Conservation (phyloP, 2,329 filamentous ascomycete species). For the Diplodia scrobiculata region DNA sequence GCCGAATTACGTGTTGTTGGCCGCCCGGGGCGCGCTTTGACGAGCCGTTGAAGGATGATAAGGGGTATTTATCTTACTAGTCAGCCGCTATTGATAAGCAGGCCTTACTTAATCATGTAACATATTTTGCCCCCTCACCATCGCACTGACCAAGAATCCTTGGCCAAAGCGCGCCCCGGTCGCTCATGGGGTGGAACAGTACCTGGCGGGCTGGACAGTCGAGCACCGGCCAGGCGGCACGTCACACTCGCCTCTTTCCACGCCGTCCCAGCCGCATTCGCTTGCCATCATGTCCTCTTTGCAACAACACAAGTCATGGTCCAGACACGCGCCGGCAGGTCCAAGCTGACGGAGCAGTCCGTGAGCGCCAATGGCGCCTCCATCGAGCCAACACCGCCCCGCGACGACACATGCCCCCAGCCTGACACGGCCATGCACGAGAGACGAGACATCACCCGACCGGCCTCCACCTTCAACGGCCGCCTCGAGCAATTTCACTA, state of each 20-base stretch:
- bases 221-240: slow-evolving; percentile 13
- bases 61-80: too few species aligned
- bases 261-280: background rate
- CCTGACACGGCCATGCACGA: slow-evolving; percentile 12
- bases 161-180: too few species aligned
- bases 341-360: background rate
- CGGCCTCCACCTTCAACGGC: slow-evolving; percentile 37
- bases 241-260: slow-evolving; percentile 8
- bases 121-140: too few species aligned
- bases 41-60: too few species aligned
- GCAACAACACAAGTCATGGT: slow-evolving; percentile 13
- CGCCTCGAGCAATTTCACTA: slow-evolving; percentile 40
- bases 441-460: slow-evolving; percentile 24
- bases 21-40: too few species aligned
- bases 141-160: too few species aligned
- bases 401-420: slow-evolving; percentile 2
- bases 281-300: background rate
- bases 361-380: background rate
- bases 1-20: too few species aligned
- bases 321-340: slow-evolving; percentile 6
- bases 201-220: background rate
- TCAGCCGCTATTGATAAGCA: too few species aligned
- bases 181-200: too few species aligned
- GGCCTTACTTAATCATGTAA: too few species aligned
- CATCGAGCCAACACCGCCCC: slow-evolving; percentile 18